A percentile compares a stretch with the other conserved stretches of the same genome.
phyloP scores from a whole-genome alignment of 1,284 basidiomycete genomes.

The Pseudozyma flocculosa region DNA sequence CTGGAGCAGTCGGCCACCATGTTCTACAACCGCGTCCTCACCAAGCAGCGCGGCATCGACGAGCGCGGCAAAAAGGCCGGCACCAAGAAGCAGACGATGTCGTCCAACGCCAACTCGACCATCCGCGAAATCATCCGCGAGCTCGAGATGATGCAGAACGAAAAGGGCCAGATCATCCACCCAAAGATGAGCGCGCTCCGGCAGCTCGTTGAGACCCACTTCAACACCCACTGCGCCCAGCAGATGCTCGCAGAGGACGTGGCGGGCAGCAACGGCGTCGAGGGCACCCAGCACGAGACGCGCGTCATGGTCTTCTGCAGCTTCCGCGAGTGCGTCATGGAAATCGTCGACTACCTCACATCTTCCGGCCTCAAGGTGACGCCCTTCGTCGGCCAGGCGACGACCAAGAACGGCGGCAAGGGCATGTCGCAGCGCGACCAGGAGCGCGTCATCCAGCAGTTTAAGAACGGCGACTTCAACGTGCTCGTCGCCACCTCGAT shows the following conservation, averaged over 20 bases:
- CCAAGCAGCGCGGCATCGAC: conserved; percentile 56
- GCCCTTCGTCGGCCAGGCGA: conserved; percentile 91
- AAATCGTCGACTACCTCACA: conserved; percentile 71
- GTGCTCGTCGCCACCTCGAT: conserved; percentile 94
- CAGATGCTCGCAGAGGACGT: conserved; percentile 71
- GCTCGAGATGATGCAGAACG: conserved; percentile 63
- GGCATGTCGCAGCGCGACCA: conserved; percentile 91
- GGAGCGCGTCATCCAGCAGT: conserved; percentile 80
- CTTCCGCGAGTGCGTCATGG: conserved; percentile 83
- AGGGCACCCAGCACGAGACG: conserved; percentile 61
- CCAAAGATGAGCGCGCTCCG: conserved; percentile 86
- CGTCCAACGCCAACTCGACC: conserved; percentile 64
- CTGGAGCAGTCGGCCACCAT: conserved; percentile 70
- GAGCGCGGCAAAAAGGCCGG: conserved; percentile 54
- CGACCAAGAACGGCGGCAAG: conserved; percentile 79
- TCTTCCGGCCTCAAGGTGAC: conserved; percentile 64
- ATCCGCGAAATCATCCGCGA: conserved; percentile 69
- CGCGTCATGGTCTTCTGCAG: conserved; percentile 95
- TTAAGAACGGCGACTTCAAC: conserved; percentile 85
- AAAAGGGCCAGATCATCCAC: conserved; percentile 68
- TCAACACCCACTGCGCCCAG: conserved; percentile 24
- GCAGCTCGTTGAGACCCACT: conserved; percentile 44
- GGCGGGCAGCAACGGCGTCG: conserved; percentile 45
- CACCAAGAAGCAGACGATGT: conserved; percentile 29
- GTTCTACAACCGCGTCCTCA: conserved; percentile 58